Percentiles rank a stretch among this genome's conserved stretches.
phyloP scores from a whole-genome alignment of 1,139 yeast genomes.

The Kodamaea sp. region DNA sequence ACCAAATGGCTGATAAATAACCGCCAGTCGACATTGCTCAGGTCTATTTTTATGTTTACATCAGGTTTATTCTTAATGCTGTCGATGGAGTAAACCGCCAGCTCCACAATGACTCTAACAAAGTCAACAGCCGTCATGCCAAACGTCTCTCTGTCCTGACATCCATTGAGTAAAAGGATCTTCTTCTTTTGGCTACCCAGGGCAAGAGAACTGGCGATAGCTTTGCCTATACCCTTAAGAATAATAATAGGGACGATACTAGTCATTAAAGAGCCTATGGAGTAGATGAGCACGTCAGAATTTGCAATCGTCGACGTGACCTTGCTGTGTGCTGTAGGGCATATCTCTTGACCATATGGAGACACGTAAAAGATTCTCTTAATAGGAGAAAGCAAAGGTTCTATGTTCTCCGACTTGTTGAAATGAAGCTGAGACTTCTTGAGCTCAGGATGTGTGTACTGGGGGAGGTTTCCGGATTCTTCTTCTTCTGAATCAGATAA shows the following conservation, averaged over 20 bases:
- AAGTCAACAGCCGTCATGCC: slow-evolving; percentile 65
- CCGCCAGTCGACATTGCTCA: slow-evolving; percentile 29
- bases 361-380: slow-evolving; percentile 76
- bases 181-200: slow-evolving; percentile 36
- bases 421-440: slow-evolving; percentile 74
- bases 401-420: slow-evolving; percentile 51
- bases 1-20: slow-evolving; percentile 59
- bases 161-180: slow-evolving; percentile 68
- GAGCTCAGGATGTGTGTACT: slow-evolving; percentile 79
- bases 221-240: slow-evolving; percentile 70
- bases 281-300: slow-evolving; percentile 64
- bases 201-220: slow-evolving; percentile 41
- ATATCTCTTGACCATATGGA: slow-evolving; percentile 85
- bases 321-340: slow-evolving; percentile 71
- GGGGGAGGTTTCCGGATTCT: slow-evolving; percentile 63
- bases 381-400: slow-evolving; percentile 75
- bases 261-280: slow-evolving; percentile 88
- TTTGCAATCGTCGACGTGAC: slow-evolving; percentile 54
- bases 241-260: slow-evolving; percentile 78
- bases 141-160: slow-evolving; percentile 73
- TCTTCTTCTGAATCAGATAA: slow-evolving; percentile 29
- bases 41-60: slow-evolving; percentile 10
- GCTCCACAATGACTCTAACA: slow-evolving; percentile 53
- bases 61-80: slow-evolving; percentile 11
- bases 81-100: slow-evolving; percentile 43